phyloP scores from a whole-genome alignment of 192 early-diverging fungal genomes.

The Pilaira anomala region DNA sequence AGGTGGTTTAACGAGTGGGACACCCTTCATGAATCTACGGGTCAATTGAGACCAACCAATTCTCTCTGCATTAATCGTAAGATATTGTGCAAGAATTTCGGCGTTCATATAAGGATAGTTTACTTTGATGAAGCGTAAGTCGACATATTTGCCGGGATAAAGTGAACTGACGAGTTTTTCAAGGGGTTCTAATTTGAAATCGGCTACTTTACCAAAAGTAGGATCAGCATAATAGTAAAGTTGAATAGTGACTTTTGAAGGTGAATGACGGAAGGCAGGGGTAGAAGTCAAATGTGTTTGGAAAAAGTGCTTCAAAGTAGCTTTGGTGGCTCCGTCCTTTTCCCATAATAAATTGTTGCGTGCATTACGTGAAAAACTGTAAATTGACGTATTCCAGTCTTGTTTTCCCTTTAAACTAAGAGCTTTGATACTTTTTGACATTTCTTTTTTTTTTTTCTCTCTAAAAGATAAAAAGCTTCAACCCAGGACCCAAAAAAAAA shows the following conservation, averaged over 20 bases:
- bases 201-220: slow-evolving; percentile 16
- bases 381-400: slow-evolving; percentile 39
- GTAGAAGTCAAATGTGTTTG: slow-evolving; percentile 39
- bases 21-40: slow-evolving; percentile 38
- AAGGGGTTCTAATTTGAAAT: slow-evolving; percentile 33
- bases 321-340: slow-evolving; percentile 34
- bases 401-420: slow-evolving; percentile 37
- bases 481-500: too few species aligned
- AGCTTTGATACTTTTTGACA: slow-evolving; percentile 41
- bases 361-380: slow-evolving; percentile 35
- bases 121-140: slow-evolving; percentile 30
- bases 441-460: too few species aligned
- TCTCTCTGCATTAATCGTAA: slow-evolving; percentile 34
- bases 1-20: slow-evolving; percentile 39
- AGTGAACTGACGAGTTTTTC: slow-evolving; percentile 30
- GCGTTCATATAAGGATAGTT: slow-evolving; percentile 43
- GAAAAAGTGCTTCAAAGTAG: slow-evolving; percentile 37
- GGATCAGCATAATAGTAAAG: slow-evolving; percentile 43
- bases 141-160: slow-evolving; percentile 39
- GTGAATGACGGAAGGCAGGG: slow-evolving; percentile 39
- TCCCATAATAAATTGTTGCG: slow-evolving; percentile 41
- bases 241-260: slow-evolving; percentile 36
- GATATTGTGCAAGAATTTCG: slow-evolving; percentile 40
- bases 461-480: too few species aligned
- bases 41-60: slow-evolving; percentile 36